Evolutionary conservation across 306 rosid genomes (phyloP).

Genomic region (Acmispon strigosus): DNA sequence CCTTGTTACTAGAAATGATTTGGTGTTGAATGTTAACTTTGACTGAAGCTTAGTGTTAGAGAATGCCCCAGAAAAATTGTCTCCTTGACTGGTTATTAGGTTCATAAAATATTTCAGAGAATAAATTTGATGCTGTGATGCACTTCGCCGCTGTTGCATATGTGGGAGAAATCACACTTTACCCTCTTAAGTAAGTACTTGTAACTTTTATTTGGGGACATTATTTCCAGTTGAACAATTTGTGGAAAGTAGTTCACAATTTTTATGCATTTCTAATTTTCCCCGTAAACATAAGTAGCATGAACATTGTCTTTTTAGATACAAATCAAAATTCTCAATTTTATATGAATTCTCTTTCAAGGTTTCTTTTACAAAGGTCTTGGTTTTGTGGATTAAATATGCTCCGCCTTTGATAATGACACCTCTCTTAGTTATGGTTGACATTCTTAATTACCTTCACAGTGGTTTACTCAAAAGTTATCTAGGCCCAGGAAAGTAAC

Average conservation of each 20-base stretch:
- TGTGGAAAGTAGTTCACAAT: neutral
- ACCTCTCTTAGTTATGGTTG: too few relatives aligned
- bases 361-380: neutral
- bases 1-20: slow-evolving; percentile 19
- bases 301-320: neutral
- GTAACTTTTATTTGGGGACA: too few relatives aligned
- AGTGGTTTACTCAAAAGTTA: too few relatives aligned
- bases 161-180: slow-evolving; percentile 93
- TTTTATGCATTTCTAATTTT: slow-evolving; percentile 3
- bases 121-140: slow-evolving; percentile 95
- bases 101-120: slow-evolving; percentile 76
- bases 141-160: slow-evolving; percentile 99
- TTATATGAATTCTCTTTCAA: neutral
- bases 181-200: slow-evolving; percentile 96
- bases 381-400: neutral
- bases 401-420: too few relatives aligned
- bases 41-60: too few relatives aligned
- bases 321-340: neutral
- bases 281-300: neutral
- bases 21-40: neutral
- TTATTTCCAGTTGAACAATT: neutral
- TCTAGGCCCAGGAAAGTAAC: too few relatives aligned
- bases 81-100: slow-evolving; percentile 69
- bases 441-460: too few relatives aligned
- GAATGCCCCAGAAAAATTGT: slow-evolving; percentile 22